Evolutionary conservation across 2,329 filamentous ascomycete species (phyloP).

Genomic region (Fusarium verticillioides): DNA sequence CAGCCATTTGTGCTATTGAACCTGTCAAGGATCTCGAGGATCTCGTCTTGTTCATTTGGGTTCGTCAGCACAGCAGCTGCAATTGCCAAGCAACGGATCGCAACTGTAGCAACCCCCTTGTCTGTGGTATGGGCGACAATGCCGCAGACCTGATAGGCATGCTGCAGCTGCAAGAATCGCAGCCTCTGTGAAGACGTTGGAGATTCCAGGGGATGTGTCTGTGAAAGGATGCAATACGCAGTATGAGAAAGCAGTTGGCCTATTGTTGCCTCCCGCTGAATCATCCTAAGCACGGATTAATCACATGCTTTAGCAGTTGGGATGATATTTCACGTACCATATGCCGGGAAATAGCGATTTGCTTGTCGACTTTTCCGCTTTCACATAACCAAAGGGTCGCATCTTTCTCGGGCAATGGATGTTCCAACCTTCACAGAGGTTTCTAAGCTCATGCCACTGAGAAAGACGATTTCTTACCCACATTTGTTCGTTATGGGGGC

Average conservation of each 20-base stretch:
- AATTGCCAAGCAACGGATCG: slow-evolving; percentile 81
- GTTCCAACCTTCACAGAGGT: slow-evolving; percentile 87
- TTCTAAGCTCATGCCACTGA: slow-evolving; percentile 84
- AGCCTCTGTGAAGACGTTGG: slow-evolving; percentile 72
- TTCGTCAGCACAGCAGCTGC: slow-evolving; percentile 78
- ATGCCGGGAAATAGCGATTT: slow-evolving; percentile 87
- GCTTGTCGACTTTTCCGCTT: slow-evolving; percentile 71
- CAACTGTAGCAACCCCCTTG: slow-evolving; percentile 79
- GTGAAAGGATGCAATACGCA: slow-evolving; percentile 81
- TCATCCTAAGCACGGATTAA: slow-evolving; percentile 66
- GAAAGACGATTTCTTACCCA: slow-evolving; percentile 72
- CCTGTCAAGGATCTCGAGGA: slow-evolving; percentile 78
- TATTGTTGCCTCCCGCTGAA: slow-evolving; percentile 83
- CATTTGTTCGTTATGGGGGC: slow-evolving; percentile 71
- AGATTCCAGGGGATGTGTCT: slow-evolving; percentile 77
- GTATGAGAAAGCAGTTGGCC: slow-evolving; percentile 91
- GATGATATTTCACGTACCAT: slow-evolving; percentile 66
- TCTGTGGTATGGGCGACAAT: slow-evolving; percentile 89
- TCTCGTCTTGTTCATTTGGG: slow-evolving; percentile 81
- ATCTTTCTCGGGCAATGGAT: slow-evolving; percentile 83
- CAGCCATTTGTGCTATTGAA: slow-evolving; percentile 83
- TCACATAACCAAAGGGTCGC: slow-evolving; percentile 84
- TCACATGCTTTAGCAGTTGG: not conserved
- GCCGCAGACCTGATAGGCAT: slow-evolving; percentile 88
- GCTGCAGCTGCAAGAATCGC: slow-evolving; percentile 74